Base-by-base conservation (phyloP, 1,139 yeast genomes). In the Saccharomyces pastorianus region DNA sequence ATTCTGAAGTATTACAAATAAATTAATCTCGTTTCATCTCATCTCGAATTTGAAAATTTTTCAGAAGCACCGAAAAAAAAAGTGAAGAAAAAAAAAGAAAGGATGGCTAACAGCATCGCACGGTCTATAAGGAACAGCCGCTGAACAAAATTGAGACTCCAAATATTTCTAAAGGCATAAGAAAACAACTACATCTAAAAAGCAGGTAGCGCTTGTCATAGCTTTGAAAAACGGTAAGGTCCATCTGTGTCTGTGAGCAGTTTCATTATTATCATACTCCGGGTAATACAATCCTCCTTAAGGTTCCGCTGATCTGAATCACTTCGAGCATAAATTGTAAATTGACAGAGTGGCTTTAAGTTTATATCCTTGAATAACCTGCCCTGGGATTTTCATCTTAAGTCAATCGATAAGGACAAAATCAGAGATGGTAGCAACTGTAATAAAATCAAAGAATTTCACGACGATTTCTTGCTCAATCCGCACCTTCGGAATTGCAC, bases 21-120 rank as follows among this genome's bases (percentile, higher is more conserved):
- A 38, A 38, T 8, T 14, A 4, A 7, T 8, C 50, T 50, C 55
- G 58, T 54, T 61, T 58, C 65, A 62, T 62, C 64, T 56, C 64
- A 53, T 56, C 58, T 46, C 57, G 49, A 50, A 48, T 48, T 34
- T 50, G 51, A 53, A 54, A 51, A 52, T 52, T 55, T 57, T 56
- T 49, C 48, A 17, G 31, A 28, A 4, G 42, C 42, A 38, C 42
- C 42, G 42, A 38, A 38, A 38, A 38, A 38, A 38, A 38, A 38
- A 38, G 23, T n/a, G 23, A 9, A 3, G 4, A 38, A 17, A 9
- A 38, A 38, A 6, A 14, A 17, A 38, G 9, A 34, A 34, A 17
- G 41, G 14, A 34, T n/a, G 17, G 20, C 3, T 8, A 7, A 17
- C 23, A 38, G 42, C 42, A 28, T 31, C 42, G 25, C 28, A 3